Base-by-base conservation (phyloP, 768 basidiomycete species). In the Paxillus rubicundulus region DNA sequence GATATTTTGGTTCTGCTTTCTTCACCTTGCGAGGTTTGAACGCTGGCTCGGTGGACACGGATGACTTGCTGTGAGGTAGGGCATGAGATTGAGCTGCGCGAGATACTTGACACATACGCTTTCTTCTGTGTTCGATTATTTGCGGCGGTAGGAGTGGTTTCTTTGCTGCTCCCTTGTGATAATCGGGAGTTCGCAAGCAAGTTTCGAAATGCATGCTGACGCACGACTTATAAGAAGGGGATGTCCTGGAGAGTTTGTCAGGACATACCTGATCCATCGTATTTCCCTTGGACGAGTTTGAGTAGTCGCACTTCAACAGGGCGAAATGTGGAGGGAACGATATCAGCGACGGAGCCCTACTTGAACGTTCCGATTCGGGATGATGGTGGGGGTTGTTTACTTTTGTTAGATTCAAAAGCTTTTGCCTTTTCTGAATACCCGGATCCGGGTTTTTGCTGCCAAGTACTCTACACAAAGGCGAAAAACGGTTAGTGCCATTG, bases 1-100 rank as follows among this genome's bases (percentile, higher is more conserved):
- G 81, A 61, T 92, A 92, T 55, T 72, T 76, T 16, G 68, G 62
- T 10, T 79, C 79, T 0, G 70, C 54, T 66, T 85, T 85, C 72
- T 85, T 89, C 37, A 92, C 75, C 60, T 86, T 90, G 45, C 92
- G 78, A 10, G 92, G 92, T 61, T 91, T 91, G 69, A 94, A 93
- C 0, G 80, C 77, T 17, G 87, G 81, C 53, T 84, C 73, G 1
- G 81, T 76, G 12, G 81, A 64, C 49, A 77, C 73, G 18, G 78
- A 65, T 4, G 73, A 67, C 64, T 81, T 82, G 50, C 80, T 81
- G 50, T n/a, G 10, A 34, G 34, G 13, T 18, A 10, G 12, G 57
- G 50, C 54, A 33, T 34, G 33, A 1, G 36, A 12, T 34, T n/a
- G 21, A 45, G 17, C 1, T 28, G 21, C 12, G 12, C 34, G 37